A percentile compares a stretch with the other conserved stretches of the same genome.
These are phyloP conservation scores for Porodaedalea pini DNA, from an alignment of 1,284 basidiomycete species.

Conservation along the genomic window DNA sequence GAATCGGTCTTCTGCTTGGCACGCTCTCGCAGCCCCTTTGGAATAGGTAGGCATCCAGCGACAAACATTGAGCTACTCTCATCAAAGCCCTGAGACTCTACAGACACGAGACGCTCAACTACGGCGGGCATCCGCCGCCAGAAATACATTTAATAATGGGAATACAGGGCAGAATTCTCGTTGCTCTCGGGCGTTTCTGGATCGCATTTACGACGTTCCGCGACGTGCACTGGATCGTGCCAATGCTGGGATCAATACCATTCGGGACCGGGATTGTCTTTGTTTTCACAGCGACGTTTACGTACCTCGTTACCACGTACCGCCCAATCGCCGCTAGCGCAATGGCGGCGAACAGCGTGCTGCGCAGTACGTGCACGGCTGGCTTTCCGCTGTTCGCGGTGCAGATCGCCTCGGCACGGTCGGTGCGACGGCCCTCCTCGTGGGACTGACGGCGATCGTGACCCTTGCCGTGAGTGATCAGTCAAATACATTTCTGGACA, in stretches of 20 bases:
- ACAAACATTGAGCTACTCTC: not conserved
- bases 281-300: constrained; percentile 67
- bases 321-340: constrained; percentile 75
- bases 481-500: not conserved
- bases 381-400: constrained; percentile 70
- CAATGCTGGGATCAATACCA: constrained; percentile 60
- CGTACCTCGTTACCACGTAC: constrained; percentile 69
- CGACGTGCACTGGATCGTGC: constrained; percentile 68
- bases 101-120: constrained; percentile 29
- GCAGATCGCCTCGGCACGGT: constrained; percentile 59
- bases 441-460: constrained; percentile 64
- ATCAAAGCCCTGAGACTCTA: constrained; percentile 27
- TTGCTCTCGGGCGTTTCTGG: constrained; percentile 66
- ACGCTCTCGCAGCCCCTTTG: constrained; percentile 59
- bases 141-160: constrained; percentile 68
- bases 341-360: constrained; percentile 69
- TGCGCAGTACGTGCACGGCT: constrained; percentile 65
- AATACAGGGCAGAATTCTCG: constrained; percentile 63
- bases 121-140: constrained; percentile 56
- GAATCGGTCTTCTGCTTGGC: constrained; percentile 59
- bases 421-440: constrained; percentile 74
- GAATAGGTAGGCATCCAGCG: constrained; percentile 43
- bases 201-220: constrained; percentile 71
- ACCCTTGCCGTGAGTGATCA: constrained; percentile 55
- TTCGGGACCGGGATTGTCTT: constrained; percentile 60